Conservation (phyloP, 345 rosid species). For the Boechera retrofracta region DNA sequence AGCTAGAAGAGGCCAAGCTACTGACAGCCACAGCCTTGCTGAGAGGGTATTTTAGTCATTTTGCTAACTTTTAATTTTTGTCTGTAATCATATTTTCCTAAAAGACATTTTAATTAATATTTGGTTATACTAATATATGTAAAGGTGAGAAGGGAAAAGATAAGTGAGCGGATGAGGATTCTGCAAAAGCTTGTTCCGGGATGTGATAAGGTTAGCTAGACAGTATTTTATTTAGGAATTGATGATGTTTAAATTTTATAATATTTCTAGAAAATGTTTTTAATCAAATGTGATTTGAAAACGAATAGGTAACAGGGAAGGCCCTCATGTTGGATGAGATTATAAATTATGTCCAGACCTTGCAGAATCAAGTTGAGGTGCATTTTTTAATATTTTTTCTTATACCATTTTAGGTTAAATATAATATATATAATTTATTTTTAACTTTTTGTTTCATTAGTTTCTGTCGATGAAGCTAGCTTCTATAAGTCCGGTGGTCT, state of each 20-base stretch:
- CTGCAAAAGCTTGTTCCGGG: constrained; percentile 79
- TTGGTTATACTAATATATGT: neutral
- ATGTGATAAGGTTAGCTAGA: constrained; percentile 67
- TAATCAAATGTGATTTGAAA: constrained; percentile 49
- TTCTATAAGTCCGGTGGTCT: constrained; percentile 63
- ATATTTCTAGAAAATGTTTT: constrained; percentile 27
- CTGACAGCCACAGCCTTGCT: constrained; percentile 54
- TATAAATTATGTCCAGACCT: constrained; percentile 73
- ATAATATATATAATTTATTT: neutral
- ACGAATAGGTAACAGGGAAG: constrained; percentile 71
- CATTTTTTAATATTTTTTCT: neutral
- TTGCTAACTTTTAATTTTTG: neutral
- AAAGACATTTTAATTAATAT: neutral
- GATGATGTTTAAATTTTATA: neutral
- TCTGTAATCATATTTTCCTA: neutral
- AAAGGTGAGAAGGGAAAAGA: constrained; percentile 78
- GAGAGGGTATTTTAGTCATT: constrained; percentile 63
- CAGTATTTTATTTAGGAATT: neutral
- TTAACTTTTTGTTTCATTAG: constrained; percentile 40
- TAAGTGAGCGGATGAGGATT: constrained; percentile 72
- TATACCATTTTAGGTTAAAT: neutral
- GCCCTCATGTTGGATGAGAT: constrained; percentile 89
- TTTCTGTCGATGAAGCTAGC: constrained; percentile 82
- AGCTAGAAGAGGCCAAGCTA: constrained; percentile 89
- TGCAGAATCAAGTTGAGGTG: constrained; percentile 82